These are phyloP conservation scores for Gossypium schwendimanii DNA, from an alignment of 441 rosid genomes.

Conservation along the genomic window DNA sequence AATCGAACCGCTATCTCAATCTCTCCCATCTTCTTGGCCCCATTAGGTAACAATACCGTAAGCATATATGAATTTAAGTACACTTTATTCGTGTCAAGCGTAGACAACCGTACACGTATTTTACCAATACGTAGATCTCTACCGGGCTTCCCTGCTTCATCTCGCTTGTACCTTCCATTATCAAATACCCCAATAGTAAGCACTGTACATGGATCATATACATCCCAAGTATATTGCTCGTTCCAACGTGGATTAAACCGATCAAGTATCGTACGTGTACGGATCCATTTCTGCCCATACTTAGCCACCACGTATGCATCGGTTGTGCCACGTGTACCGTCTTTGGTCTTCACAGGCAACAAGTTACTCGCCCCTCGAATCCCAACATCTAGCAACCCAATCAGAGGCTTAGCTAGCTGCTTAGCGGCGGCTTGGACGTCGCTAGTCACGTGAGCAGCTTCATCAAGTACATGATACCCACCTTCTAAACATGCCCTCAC, in stretches of 20 bases:
- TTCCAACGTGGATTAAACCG: slow-evolving; percentile 71
- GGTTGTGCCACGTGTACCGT: slow-evolving; percentile 63
- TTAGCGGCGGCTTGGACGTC: slow-evolving; percentile 59
- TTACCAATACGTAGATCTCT: slow-evolving; percentile 44
- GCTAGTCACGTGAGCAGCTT: slow-evolving; percentile 66
- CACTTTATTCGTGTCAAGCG: slow-evolving; percentile 51
- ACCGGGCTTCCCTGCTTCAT: slow-evolving; percentile 42
- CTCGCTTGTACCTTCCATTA: slow-evolving; percentile 52
- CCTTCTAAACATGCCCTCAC: slow-evolving; percentile 53
- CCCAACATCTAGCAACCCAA: slow-evolving; percentile 57
- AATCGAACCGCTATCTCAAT: slow-evolving; percentile 54
- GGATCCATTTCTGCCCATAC: slow-evolving; percentile 62
- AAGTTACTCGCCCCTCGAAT: slow-evolving; percentile 58
- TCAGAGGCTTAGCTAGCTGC: slow-evolving; percentile 52
- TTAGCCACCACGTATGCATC: slow-evolving; percentile 69
- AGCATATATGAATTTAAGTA: slow-evolving; percentile 41
- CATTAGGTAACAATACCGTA: slow-evolving; percentile 45
- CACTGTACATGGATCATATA: slow-evolving; percentile 60
- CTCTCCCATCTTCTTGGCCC: slow-evolving; percentile 64
- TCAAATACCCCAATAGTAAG: slow-evolving; percentile 56
- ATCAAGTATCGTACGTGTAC: slow-evolving; percentile 53
- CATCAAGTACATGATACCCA: slow-evolving; percentile 64
- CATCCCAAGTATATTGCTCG: slow-evolving; percentile 66
- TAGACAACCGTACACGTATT: slow-evolving; percentile 46
- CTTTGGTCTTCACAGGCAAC: slow-evolving; percentile 56